Evolutionary conservation across 495 filamentous ascomycete genomes (phyloP).

Genomic region (Xylaria longipes): DNA sequence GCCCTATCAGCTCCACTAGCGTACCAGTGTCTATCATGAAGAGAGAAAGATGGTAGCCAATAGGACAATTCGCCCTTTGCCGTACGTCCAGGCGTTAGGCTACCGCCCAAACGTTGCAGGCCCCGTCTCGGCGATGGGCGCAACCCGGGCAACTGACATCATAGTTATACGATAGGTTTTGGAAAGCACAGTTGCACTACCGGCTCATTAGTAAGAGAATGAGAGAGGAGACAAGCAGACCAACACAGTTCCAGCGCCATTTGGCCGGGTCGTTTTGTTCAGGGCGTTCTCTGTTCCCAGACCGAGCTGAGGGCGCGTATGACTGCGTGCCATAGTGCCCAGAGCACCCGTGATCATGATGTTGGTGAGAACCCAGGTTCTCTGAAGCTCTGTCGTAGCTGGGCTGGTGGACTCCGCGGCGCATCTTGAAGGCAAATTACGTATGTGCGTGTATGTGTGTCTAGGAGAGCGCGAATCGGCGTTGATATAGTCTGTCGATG

Average conservation of each 20-base stretch:
- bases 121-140: not conserved
- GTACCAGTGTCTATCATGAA: not conserved
- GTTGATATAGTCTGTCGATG: not conserved
- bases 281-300: not conserved
- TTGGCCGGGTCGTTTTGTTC: not conserved
- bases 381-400: not conserved
- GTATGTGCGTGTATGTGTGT: not conserved
- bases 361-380: not conserved
- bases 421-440: not conserved
- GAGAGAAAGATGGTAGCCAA: not conserved
- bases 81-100: not conserved
- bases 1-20: not conserved
- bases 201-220: slow-evolving; percentile 4
- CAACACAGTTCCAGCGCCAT: slow-evolving; percentile 22
- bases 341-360: not conserved
- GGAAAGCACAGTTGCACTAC: not conserved
- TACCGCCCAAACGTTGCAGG: not conserved
- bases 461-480: not conserved
- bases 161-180: slow-evolving; percentile 8
- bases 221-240: not conserved
- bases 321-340: not conserved
- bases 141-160: not conserved
- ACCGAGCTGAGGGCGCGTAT: not conserved
- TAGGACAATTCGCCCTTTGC: not conserved
- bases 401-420: not conserved